Percentiles rank a stretch among this genome's conserved stretches.
These are phyloP conservation scores for Ophiosphaerella narmari DNA, from an alignment of 2,329 filamentous ascomycete species.

Conservation along the genomic window DNA sequence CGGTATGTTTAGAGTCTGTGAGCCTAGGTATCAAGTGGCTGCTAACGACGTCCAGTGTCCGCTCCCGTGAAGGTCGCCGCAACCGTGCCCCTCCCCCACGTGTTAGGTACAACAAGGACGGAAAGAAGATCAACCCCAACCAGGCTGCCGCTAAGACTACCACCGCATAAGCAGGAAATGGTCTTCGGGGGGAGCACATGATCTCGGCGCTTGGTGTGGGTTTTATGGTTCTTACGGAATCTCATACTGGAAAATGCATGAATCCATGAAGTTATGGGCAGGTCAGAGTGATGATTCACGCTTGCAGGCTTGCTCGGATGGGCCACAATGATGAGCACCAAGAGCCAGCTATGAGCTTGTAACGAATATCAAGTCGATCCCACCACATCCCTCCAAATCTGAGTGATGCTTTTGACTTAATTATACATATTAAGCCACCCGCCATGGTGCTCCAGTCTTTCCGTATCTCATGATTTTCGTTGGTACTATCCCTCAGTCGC, in stretches of 20 bases:
- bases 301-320: constrained; percentile 34
- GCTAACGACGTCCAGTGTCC: constrained; percentile 70
- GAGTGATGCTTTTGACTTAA: neutral
- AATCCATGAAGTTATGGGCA: constrained; percentile 36
- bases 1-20: constrained; percentile 74
- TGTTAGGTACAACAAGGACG: constrained; percentile 99
- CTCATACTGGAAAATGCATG: constrained; percentile 44
- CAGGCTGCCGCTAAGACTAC: constrained; percentile 72
- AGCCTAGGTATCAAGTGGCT: neutral
- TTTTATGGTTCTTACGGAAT: constrained; percentile 40
- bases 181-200: constrained; percentile 23
- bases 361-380: constrained; percentile 44
- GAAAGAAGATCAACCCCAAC: constrained; percentile 97
- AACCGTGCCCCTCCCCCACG: constrained; percentile 98
- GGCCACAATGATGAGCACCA: constrained; percentile 32
- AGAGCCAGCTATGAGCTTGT: constrained; percentile 43
- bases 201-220: constrained; percentile 45
- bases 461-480: constrained; percentile 6
- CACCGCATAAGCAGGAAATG: constrained; percentile 34
- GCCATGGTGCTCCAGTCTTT: neutral
- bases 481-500: constrained; percentile 41
- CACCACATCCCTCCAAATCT: constrained; percentile 16
- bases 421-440: neutral
- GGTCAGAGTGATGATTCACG: constrained; percentile 40
- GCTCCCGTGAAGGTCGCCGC: constrained; percentile 93